Conservation (phyloP, 192 early-diverging fungal genomes). For the Geosiphon pyriformis region DNA sequence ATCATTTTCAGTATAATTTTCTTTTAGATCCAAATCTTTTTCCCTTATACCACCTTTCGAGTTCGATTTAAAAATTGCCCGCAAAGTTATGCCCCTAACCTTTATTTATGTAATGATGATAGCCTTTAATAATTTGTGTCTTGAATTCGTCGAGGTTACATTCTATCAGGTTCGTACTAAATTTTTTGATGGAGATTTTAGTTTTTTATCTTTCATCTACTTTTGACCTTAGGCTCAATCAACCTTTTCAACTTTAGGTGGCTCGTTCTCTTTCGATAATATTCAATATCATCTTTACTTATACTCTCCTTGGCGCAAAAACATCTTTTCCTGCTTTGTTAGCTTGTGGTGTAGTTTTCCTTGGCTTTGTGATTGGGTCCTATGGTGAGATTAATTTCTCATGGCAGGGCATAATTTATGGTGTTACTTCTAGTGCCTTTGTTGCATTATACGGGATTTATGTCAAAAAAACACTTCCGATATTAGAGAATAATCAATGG, state of each 20-base stretch:
- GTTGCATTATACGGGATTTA: slow-evolving; percentile 67
- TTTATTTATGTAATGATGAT: slow-evolving; percentile 63
- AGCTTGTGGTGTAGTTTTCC: slow-evolving; percentile 54
- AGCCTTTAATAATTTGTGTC: slow-evolving; percentile 60
- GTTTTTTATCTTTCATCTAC: too few relatives aligned
- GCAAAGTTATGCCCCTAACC: slow-evolving; percentile 50
- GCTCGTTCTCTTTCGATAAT: slow-evolving; percentile 61
- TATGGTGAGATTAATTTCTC: slow-evolving; percentile 65
- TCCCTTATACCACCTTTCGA: slow-evolving; percentile 62
- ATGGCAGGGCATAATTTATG: slow-evolving; percentile 55
- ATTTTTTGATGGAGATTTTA: too few relatives aligned
- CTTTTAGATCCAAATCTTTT: slow-evolving; percentile 37
- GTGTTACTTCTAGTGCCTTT: slow-evolving; percentile 58
- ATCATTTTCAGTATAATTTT: too few relatives aligned
- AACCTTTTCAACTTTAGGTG: too few relatives aligned
- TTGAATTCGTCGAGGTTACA: slow-evolving; percentile 61
- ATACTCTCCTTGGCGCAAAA: slow-evolving; percentile 46
- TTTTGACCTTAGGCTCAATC: too few relatives aligned
- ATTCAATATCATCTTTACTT: slow-evolving; percentile 67
- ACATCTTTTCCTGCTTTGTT: slow-evolving; percentile 48
- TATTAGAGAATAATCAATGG: slow-evolving; percentile 68
- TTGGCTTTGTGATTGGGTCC: slow-evolving; percentile 59
- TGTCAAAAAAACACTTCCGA: slow-evolving; percentile 56
- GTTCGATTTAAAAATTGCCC: slow-evolving; percentile 48
- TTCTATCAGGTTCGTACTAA: slow-evolving; percentile 51